Evolutionary conservation across 2,329 filamentous ascomycete genomes (phyloP).

Genomic region (Penicillium palitans): DNA sequence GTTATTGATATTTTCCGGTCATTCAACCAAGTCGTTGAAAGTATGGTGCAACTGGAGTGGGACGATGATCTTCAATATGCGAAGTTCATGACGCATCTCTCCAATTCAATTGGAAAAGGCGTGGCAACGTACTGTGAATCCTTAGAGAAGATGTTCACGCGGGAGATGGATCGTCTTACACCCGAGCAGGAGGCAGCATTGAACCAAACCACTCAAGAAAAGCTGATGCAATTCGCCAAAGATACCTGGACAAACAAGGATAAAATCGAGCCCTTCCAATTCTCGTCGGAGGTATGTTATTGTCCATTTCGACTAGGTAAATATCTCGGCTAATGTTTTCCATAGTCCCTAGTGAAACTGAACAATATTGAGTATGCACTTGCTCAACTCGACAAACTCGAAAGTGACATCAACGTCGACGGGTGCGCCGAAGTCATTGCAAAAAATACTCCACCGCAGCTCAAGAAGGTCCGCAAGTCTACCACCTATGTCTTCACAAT

Average conservation of each 20-base stretch:
- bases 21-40: conserved; percentile 88
- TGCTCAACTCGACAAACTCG: conserved; percentile 85
- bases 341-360: conserved; percentile 89
- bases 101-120: conserved; percentile 79
- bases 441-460: conserved; percentile 68
- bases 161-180: conserved; percentile 89
- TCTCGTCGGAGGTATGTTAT: conserved; percentile 76
- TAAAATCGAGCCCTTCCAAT: conserved; percentile 94
- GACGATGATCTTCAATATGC: conserved; percentile 91
- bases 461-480: conserved; percentile 66
- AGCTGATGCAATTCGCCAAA: conserved; percentile 88
- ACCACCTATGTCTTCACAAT: conserved; percentile 97
- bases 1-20: conserved; percentile 91
- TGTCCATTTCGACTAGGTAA: background rate
- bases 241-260: conserved; percentile 91
- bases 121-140: conserved; percentile 89
- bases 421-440: conserved; percentile 80
- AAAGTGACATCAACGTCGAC: conserved; percentile 87
- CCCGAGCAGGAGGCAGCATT: conserved; percentile 80
- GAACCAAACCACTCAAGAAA: conserved; percentile 81
- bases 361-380: conserved; percentile 98
- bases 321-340: conserved; percentile 29
- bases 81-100: conserved; percentile 92
- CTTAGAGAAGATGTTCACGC: conserved; percentile 78
- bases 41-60: conserved; percentile 85